Percentiles rank a stretch among this genome's conserved stretches.
These are phyloP conservation scores for Suillus subaureus DNA, from an alignment of 768 basidiomycete species.

Conservation along the genomic window DNA sequence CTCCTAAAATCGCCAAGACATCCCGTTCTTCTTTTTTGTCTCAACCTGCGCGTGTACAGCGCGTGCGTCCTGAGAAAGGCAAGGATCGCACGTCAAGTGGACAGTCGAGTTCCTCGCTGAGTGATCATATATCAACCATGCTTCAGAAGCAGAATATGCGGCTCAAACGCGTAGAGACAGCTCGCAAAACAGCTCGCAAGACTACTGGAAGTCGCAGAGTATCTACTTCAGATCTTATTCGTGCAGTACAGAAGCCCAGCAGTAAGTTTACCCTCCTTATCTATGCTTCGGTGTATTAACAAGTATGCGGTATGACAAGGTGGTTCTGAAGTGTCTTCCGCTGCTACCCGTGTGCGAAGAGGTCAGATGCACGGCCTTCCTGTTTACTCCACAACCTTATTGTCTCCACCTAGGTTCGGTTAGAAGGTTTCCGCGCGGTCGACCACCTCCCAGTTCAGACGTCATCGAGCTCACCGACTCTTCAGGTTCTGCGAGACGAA, in stretches of 20 bases:
- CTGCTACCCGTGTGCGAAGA: slow-evolving; percentile 21
- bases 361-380: slow-evolving; percentile 17
- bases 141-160: slow-evolving; percentile 13
- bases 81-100: not conserved
- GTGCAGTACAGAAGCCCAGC: slow-evolving; percentile 20
- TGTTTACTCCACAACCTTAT: slow-evolving; percentile 16
- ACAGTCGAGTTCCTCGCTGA: not conserved
- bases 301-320: not conserved
- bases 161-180: slow-evolving; percentile 14
- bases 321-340: slow-evolving; percentile 11
- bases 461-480: slow-evolving; percentile 29
- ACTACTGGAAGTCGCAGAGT: slow-evolving; percentile 14
- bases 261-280: not conserved
- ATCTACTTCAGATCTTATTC: slow-evolving; percentile 16
- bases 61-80: slow-evolving; percentile 1
- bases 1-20: slow-evolving; percentile 1
- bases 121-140: slow-evolving; percentile 1
- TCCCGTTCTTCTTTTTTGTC: slow-evolving; percentile 1
- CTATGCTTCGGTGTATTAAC: slow-evolving; percentile 4
- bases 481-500: slow-evolving; percentile 11
- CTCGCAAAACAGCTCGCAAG: slow-evolving; percentile 9
- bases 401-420: slow-evolving; percentile 10
- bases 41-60: not conserved
- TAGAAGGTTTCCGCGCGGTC: slow-evolving; percentile 17
- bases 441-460: slow-evolving; percentile 9